These are phyloP conservation scores for Thielaviopsis ethacetica DNA, from an alignment of 2,329 filamentous ascomycete species.

Conservation along the genomic window DNA sequence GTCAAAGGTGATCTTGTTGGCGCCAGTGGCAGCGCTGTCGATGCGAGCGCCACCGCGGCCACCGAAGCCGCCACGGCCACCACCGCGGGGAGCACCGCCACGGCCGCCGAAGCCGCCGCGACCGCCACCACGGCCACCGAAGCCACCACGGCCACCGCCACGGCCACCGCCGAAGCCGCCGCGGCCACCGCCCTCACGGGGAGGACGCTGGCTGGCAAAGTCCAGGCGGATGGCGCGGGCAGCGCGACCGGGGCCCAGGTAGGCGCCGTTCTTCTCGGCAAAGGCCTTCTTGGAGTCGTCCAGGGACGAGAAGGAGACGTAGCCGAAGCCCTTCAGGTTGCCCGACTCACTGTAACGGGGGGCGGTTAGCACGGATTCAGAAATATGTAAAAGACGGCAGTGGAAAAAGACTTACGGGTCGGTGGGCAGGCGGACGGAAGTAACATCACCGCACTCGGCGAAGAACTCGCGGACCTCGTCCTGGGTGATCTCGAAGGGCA, in stretches of 20 bases:
- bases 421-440: slow-evolving; percentile 74
- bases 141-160: slow-evolving; percentile 36
- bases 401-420: slow-evolving; percentile 41
- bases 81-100: slow-evolving; percentile 34
- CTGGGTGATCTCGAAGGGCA: slow-evolving; percentile 71
- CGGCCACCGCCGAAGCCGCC: slow-evolving; percentile 29
- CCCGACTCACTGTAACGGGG: slow-evolving; percentile 47
- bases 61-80: slow-evolving; percentile 23
- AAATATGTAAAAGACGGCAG: background rate
- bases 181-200: slow-evolving; percentile 37
- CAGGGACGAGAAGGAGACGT: slow-evolving; percentile 66
- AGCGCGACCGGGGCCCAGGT: slow-evolving; percentile 46
- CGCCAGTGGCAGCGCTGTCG: slow-evolving; percentile 32
- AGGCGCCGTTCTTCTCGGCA: slow-evolving; percentile 49
- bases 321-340: slow-evolving; percentile 81
- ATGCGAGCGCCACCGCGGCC: slow-evolving; percentile 24
- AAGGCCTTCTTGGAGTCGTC: slow-evolving; percentile 70
- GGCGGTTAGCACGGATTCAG: slow-evolving; percentile 17
- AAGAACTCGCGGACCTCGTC: slow-evolving; percentile 61
- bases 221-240: slow-evolving; percentile 69
- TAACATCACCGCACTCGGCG: slow-evolving; percentile 50
- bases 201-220: slow-evolving; percentile 53
- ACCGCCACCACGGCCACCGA: slow-evolving; percentile 31
- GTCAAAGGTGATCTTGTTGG: slow-evolving; percentile 58
- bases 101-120: slow-evolving; percentile 30